Conservation (phyloP, 495 filamentous ascomycete genomes). For the Jackrogersella multiformis region DNA sequence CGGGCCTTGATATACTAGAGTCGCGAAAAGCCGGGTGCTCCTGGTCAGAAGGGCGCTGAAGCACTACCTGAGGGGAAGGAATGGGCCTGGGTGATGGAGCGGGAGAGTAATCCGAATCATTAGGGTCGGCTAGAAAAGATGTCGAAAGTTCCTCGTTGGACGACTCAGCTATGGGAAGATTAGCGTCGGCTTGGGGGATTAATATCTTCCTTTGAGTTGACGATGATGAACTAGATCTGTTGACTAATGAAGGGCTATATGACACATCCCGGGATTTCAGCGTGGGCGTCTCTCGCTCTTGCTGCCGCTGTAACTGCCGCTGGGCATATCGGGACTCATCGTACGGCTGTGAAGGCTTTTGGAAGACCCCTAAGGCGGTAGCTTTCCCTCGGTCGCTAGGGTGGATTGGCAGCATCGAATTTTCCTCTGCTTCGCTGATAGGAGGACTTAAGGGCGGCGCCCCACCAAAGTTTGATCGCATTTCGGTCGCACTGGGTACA, state of each 20-base stretch:
- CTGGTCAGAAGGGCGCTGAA: slow-evolving; percentile 54
- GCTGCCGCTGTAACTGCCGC: slow-evolving; percentile 80
- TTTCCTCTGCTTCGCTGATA: slow-evolving; percentile 73
- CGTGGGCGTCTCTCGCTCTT: slow-evolving; percentile 66
- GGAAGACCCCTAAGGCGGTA: slow-evolving; percentile 84
- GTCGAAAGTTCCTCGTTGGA: slow-evolving; percentile 53
- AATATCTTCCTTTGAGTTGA: slow-evolving; percentile 36
- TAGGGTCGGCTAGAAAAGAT: slow-evolving; percentile 48
- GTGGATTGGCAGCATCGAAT: slow-evolving; percentile 67
- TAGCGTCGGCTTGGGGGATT: slow-evolving; percentile 29
- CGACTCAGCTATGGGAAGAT: slow-evolving; percentile 20
- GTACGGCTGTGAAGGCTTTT: slow-evolving; percentile 77
- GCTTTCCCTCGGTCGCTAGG: slow-evolving; percentile 85
- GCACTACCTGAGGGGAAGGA: slow-evolving; percentile 40
- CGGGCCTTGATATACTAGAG: slow-evolving; percentile 41
- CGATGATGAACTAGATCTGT: slow-evolving; percentile 46
- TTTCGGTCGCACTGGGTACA: slow-evolving; percentile 47
- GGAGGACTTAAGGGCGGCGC: slow-evolving; percentile 77
- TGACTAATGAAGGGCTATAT: slow-evolving; percentile 38
- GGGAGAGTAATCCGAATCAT: slow-evolving; percentile 45
- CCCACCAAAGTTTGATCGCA: slow-evolving; percentile 57
- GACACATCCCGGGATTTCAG: slow-evolving; percentile 47
- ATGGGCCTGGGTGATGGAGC: slow-evolving; percentile 28
- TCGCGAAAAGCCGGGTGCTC: slow-evolving; percentile 59
- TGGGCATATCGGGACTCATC: slow-evolving; percentile 87